Percentiles rank a stretch among this genome's conserved stretches.
Conservation (phyloP, 139 green algal species). For the Marvania coccoides region DNA sequence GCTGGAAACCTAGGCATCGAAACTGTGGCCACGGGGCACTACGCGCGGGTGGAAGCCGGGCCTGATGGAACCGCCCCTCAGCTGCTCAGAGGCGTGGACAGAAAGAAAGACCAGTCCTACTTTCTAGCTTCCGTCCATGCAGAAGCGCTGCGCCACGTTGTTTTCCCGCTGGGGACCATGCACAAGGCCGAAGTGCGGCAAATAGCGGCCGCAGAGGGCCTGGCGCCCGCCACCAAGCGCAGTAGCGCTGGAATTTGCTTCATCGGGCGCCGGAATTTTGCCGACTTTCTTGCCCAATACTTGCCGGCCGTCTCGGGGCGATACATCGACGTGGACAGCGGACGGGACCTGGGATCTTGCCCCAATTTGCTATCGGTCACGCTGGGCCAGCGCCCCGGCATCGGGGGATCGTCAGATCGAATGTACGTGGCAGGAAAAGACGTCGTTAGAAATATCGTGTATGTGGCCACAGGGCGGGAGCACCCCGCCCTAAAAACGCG, state of each 20-base stretch:
- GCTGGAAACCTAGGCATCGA: slow-evolving; percentile 36
- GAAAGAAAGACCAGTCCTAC: slow-evolving; percentile 70
- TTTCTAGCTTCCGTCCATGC: slow-evolving; percentile 55
- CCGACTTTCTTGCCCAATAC: slow-evolving; percentile 66
- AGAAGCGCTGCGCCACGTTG: slow-evolving; percentile 19
- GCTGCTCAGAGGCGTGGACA: slow-evolving; percentile 54
- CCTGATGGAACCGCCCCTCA: background rate
- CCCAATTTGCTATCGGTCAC: slow-evolving; percentile 57
- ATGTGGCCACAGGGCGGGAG: slow-evolving; percentile 42
- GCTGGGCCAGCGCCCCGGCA: slow-evolving; percentile 59
- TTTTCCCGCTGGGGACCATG: slow-evolving; percentile 52
- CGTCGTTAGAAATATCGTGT: slow-evolving; percentile 30
- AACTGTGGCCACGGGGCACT: slow-evolving; percentile 68
- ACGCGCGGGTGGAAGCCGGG: slow-evolving; percentile 38
- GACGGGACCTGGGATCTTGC: slow-evolving; percentile 35
- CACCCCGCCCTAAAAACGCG: slow-evolving; percentile 52
- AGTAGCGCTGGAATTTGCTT: slow-evolving; percentile 81
- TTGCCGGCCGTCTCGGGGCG: slow-evolving; percentile 31
- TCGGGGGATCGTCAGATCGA: slow-evolving; percentile 40
- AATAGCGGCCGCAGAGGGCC: slow-evolving; percentile 28
- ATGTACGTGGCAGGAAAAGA: slow-evolving; percentile 72
- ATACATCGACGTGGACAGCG: slow-evolving; percentile 45
- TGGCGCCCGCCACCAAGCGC: slow-evolving; percentile 30
- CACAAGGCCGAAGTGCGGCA: slow-evolving; percentile 55
- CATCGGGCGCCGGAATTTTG: slow-evolving; percentile 65